Evolutionary conservation across 495 filamentous ascomycete genomes (phyloP).

Genomic region (Aspergillus egyptiacus): DNA sequence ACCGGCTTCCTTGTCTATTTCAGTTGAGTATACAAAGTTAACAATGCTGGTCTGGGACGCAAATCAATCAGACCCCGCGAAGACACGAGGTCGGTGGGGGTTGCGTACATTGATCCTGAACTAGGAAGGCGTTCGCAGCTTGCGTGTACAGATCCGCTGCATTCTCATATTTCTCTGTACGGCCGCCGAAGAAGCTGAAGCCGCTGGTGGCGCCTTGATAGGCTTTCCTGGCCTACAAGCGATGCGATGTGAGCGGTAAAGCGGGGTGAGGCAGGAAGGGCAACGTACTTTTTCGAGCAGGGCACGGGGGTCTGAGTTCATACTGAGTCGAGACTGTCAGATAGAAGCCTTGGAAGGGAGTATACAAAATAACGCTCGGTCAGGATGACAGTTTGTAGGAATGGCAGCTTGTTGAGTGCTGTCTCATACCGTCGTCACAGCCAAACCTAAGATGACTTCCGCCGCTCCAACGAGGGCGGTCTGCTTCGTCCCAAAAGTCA

Average conservation of each 20-base stretch:
- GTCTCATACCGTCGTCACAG: constrained; percentile 6
- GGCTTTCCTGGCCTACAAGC: constrained; percentile 69
- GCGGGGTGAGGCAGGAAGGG: constrained; percentile 15
- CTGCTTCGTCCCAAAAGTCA: too few relatives aligned
- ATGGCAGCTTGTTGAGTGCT: neutral
- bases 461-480: neutral
- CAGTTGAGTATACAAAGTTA: neutral
- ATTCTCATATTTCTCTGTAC: constrained; percentile 76
- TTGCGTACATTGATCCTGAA: constrained; percentile 60
- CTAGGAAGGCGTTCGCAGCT: constrained; percentile 75
- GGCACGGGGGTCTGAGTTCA: constrained; percentile 51
- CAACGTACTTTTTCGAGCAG: constrained; percentile 51
- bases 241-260: constrained; percentile 26
- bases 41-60: neutral
- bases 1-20: constrained; percentile 71
- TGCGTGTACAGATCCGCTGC: constrained; percentile 76
- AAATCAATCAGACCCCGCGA: neutral
- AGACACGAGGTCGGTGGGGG: constrained; percentile 2
- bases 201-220: constrained; percentile 62
- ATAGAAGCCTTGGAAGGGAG: neutral
- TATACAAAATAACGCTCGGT: neutral
- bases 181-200: constrained; percentile 70
- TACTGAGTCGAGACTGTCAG: constrained; percentile 3
- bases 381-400: neutral
- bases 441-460: neutral